A percentile compares a stretch with the other conserved stretches of the same genome.
These are phyloP conservation scores for Oryza punctata DNA, from an alignment of 176 grass and related monocot genomes.

Conservation along the genomic window DNA sequence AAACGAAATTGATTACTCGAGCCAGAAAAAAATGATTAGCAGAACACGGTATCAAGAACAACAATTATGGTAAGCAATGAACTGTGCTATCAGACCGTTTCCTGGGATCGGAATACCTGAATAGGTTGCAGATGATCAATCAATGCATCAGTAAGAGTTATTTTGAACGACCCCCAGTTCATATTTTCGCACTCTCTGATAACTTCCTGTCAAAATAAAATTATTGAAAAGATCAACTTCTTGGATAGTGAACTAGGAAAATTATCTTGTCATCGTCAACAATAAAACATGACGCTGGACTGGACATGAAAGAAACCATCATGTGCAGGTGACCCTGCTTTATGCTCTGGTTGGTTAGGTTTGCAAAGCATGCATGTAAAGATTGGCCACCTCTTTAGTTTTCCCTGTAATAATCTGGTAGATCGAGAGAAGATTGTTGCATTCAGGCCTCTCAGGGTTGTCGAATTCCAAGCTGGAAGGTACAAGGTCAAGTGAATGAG, in stretches of 20 bases:
- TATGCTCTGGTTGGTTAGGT: conserved; percentile 16
- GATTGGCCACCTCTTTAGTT: conserved; percentile 82
- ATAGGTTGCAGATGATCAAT: conserved; percentile 93
- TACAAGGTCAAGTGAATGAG: conserved; percentile 28
- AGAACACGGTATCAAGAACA: neutral
- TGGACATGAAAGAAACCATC: conserved; percentile 13
- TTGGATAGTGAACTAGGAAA: neutral
- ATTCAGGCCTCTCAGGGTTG: conserved; percentile 93
- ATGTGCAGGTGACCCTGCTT: conserved; percentile 2
- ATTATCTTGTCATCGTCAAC: conserved; percentile 8
- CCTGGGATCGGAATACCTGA: conserved; percentile 50
- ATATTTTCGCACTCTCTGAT: conserved; percentile 76
- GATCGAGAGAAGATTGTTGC: conserved; percentile 91
- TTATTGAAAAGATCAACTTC: conserved; percentile 11
- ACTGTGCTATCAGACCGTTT: neutral
- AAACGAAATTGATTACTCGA: conserved; percentile 7
- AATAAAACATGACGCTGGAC: neutral
- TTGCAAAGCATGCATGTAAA: conserved; percentile 10
- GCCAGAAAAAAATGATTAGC: neutral
- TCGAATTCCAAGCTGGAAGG: conserved; percentile 79
- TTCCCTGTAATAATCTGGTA: conserved; percentile 86
- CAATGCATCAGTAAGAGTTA: conserved; percentile 72
- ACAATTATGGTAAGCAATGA: neutral
- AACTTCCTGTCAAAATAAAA: conserved; percentile 70
- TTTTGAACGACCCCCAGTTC: conserved; percentile 96